Evolutionary conservation across 441 rosid species (phyloP).

Genomic region (Gossypium gossypioides): DNA sequence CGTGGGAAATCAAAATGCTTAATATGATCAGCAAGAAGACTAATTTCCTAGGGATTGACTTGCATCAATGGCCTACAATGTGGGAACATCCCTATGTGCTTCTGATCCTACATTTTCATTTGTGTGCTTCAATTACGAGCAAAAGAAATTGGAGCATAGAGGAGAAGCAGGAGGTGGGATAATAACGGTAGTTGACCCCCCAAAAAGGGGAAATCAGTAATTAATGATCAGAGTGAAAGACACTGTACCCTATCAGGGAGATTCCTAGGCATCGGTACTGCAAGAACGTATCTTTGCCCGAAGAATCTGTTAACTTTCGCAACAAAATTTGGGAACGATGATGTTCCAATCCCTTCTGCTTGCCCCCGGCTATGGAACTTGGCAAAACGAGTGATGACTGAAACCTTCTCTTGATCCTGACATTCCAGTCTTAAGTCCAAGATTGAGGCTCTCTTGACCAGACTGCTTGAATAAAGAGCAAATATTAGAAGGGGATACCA

Average conservation of each 20-base stretch:
- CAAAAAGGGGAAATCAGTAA: slow-evolving; percentile 23
- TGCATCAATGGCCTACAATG: not conserved
- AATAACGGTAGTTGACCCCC: slow-evolving; percentile 21
- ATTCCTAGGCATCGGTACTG: slow-evolving; percentile 58
- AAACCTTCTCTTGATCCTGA: slow-evolving; percentile 66
- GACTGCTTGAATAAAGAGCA: slow-evolving; percentile 34
- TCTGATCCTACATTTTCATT: slow-evolving; percentile 16
- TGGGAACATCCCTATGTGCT: slow-evolving; percentile 18
- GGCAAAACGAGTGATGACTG: slow-evolving; percentile 81
- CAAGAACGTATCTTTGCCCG: slow-evolving; percentile 57
- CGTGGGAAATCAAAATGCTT: not conserved
- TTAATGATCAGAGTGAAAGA: slow-evolving; percentile 57
- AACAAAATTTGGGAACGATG: slow-evolving; percentile 29
- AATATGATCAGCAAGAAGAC: not conserved
- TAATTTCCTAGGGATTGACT: slow-evolving; percentile 18
- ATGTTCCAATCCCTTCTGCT: slow-evolving; percentile 33
- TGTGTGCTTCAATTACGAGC: slow-evolving; percentile 21
- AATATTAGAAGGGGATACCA: not conserved
- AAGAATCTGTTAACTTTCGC: slow-evolving; percentile 26
- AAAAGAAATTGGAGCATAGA: slow-evolving; percentile 20
- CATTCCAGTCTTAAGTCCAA: slow-evolving; percentile 58
- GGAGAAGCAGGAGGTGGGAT: slow-evolving; percentile 21
- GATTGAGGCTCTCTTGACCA: slow-evolving; percentile 52
- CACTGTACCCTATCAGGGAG: slow-evolving; percentile 84
- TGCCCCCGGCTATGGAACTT: slow-evolving; percentile 58